Evolutionary conservation across 345 rosid genomes (phyloP), one percentile per base, ranked within the genome.

Genomic region (Pelargonium nanum): DNA sequence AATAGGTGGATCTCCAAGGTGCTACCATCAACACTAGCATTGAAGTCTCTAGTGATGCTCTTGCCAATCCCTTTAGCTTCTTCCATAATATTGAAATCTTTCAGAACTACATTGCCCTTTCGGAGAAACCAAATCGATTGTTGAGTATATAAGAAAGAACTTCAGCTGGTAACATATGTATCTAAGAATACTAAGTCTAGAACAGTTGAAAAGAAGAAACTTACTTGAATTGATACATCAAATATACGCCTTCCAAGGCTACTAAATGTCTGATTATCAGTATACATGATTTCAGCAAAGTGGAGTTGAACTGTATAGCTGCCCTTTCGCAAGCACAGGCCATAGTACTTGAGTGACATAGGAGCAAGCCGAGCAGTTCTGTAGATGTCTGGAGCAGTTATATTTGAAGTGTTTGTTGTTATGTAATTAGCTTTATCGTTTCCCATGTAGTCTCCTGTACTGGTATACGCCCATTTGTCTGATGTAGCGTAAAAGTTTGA

Each of bases 1-100:
- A 55, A 61, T 2, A 73, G 61, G 24, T 66, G 77, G 9, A 73
- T 68, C 70, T 73, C 73, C 40, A 73, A 44, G n/a, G 60, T 73
- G 28, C 62, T n/a, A 22, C 5, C 48, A 1, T 58, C 67, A 12
- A 48, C 59, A 16, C 1, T 19, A 0, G 57, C 40, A 12, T 21
- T 44, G 57, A 58, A 70, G 30, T 1, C 22, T 25, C 53, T 52
- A 3, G 57, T 22, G 21, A 61, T 25, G 1, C 22, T 24, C 60
- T 57, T 69, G 20, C 58, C 73, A 0, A 40, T 45, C 8, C 77
- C 73, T 16, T 59, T 40, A 12, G 73, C 77, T 61, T 69, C 74
- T 9, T 20, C 40, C 30, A 0, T 54, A 9, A 69, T 65, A 21
- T 74, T 50, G 52, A 74, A 69, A 45, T 74, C 65, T 53, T 65